Conservation (phyloP, 1,284 basidiomycete species). For the Gastroboletus turbinatus region DNA sequence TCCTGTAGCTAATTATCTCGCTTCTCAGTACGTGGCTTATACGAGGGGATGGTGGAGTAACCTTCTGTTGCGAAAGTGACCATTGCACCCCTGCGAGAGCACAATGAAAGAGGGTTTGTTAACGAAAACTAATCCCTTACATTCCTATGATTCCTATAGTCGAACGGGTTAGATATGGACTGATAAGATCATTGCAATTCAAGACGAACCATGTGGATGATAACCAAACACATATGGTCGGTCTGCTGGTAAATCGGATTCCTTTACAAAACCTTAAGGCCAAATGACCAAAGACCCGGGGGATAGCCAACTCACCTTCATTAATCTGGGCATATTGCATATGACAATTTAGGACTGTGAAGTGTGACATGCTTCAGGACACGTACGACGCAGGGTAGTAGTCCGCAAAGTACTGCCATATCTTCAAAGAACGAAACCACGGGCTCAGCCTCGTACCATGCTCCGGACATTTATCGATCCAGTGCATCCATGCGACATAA, state of each 20-base stretch:
- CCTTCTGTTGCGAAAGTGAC: conserved; percentile 94
- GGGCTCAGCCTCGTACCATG: conserved; percentile 73
- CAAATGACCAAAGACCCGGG: not conserved
- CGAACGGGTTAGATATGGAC: not conserved
- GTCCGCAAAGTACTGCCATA: conserved; percentile 88
- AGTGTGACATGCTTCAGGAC: not conserved
- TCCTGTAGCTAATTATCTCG: conserved; percentile 66
- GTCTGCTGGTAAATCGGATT: conserved; percentile 87
- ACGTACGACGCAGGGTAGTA: conserved; percentile 91
- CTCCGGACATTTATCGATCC: conserved; percentile 77
- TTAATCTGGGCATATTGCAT: conserved; percentile 12
- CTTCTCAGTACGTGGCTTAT: conserved; percentile 1
- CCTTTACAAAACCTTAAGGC: conserved; percentile 42
- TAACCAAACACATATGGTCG: conserved; percentile 96
- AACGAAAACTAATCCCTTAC: conserved; percentile 48
- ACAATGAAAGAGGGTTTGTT: not conserved
- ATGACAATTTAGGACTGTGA: not conserved
- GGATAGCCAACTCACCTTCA: conserved; percentile 23
- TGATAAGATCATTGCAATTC: not conserved
- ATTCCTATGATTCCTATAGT: conserved; percentile 84
- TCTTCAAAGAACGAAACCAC: conserved; percentile 71
- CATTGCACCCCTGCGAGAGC: conserved; percentile 74
- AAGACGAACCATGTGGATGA: conserved; percentile 83
- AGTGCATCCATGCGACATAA: conserved; percentile 84
- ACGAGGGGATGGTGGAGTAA: conserved; percentile 23